phyloP scores from a whole-genome alignment of 441 rosid species.

The Bruguiera hainesii region DNA sequence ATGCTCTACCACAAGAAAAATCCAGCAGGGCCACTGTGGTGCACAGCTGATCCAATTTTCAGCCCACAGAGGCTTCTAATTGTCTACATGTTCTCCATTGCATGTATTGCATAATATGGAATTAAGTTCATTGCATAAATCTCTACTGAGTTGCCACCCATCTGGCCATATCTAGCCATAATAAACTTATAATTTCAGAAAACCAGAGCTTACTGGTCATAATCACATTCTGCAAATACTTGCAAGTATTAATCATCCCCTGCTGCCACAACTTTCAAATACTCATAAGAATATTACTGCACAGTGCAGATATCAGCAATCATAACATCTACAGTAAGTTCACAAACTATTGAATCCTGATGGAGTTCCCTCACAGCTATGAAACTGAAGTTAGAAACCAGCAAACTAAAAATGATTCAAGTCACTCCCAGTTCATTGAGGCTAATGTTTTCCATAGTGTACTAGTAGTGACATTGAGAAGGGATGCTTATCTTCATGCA shows the following conservation, averaged over 20 bases:
- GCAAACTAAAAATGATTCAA: background rate
- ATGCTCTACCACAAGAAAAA: background rate
- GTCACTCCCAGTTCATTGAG: background rate
- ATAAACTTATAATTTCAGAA: background rate
- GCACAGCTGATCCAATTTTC: background rate
- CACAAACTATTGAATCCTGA: background rate
- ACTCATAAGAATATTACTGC: no score
- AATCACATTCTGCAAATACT: background rate
- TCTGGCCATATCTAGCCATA: background rate
- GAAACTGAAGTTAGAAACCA: background rate
- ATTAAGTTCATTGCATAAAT: constrained; percentile 8
- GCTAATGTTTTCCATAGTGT: background rate
- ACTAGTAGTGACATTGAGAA: background rate
- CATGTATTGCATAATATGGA: background rate
- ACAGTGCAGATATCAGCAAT: background rate
- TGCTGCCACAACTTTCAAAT: background rate
- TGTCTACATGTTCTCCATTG: background rate
- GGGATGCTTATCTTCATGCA: background rate
- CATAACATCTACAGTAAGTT: background rate
- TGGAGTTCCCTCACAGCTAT: background rate
- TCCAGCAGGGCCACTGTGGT: background rate
- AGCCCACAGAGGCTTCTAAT: background rate
- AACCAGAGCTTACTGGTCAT: background rate
- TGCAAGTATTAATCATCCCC: background rate
- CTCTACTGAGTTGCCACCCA: background rate